These are phyloP conservation scores for Jackrogersella multiformis DNA, from an alignment of 495 filamentous ascomycete species.

Conservation along the genomic window DNA sequence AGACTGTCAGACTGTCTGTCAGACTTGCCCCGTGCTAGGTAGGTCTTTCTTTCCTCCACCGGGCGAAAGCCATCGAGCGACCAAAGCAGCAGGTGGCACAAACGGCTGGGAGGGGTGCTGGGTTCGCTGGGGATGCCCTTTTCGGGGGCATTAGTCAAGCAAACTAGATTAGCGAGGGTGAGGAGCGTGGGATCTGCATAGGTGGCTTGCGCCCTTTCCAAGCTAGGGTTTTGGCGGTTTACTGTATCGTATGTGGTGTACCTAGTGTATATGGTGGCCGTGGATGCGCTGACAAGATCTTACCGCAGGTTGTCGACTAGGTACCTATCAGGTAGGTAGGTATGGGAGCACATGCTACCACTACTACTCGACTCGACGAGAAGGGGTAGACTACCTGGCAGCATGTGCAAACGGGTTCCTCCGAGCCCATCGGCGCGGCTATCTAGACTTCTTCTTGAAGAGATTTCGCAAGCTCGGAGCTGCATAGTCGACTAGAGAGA, in stretches of 20 bases:
- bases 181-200: neutral
- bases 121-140: slow-evolving; percentile 6
- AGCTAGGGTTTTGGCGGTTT: neutral
- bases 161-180: slow-evolving; percentile 14
- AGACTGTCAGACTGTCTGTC: no score
- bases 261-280: no score
- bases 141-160: slow-evolving; percentile 16
- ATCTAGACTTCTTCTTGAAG: slow-evolving; percentile 3
- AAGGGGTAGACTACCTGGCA: no score
- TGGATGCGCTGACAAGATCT: neutral
- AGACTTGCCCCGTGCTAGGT: neutral
- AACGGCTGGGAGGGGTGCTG: slow-evolving; percentile 9
- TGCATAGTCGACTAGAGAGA: neutral
- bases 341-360: no score
- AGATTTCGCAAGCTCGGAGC: neutral
- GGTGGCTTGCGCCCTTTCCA: slow-evolving; percentile 29
- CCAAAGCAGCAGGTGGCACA: slow-evolving; percentile 36
- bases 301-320: neutral
- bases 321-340: no score
- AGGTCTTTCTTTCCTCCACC: neutral
- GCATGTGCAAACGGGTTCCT: neutral
- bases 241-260: neutral
- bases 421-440: neutral
- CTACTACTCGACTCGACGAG: no score
- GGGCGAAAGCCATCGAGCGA: slow-evolving; percentile 19